Conservation (phyloP, 257 asterid genomes). For the Solanum habrochaites region DNA sequence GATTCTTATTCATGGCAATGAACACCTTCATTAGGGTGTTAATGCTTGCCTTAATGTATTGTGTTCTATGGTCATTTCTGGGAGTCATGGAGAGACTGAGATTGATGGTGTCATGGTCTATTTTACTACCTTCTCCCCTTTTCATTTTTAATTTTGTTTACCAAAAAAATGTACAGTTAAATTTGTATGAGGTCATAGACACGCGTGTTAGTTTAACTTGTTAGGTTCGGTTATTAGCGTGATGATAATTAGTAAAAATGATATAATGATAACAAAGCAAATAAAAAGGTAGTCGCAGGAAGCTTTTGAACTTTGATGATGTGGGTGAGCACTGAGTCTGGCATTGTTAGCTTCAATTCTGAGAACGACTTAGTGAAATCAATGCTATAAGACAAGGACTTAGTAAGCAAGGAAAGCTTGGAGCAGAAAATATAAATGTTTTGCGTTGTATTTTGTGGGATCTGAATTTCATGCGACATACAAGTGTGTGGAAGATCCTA, state of each 20-base stretch:
- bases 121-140: not conserved
- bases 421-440: no score
- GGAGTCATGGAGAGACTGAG: not conserved
- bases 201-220: not conserved
- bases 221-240: not conserved
- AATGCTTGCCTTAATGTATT: not conserved
- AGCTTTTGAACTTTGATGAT: not conserved
- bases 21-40: not conserved
- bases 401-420: no score
- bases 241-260: not conserved
- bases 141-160: not conserved
- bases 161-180: not conserved
- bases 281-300: not conserved
- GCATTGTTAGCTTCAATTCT: not conserved
- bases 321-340: not conserved
- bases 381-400: not conserved
- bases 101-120: not conserved
- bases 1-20: not conserved
- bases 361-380: not conserved
- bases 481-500: not conserved
- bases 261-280: not conserved
- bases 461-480: no score
- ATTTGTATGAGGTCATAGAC: not conserved
- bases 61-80: not conserved
- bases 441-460: no score